Evolutionary conservation across 257 asterid species (phyloP).

Genomic region (Eustoma russellianum): DNA sequence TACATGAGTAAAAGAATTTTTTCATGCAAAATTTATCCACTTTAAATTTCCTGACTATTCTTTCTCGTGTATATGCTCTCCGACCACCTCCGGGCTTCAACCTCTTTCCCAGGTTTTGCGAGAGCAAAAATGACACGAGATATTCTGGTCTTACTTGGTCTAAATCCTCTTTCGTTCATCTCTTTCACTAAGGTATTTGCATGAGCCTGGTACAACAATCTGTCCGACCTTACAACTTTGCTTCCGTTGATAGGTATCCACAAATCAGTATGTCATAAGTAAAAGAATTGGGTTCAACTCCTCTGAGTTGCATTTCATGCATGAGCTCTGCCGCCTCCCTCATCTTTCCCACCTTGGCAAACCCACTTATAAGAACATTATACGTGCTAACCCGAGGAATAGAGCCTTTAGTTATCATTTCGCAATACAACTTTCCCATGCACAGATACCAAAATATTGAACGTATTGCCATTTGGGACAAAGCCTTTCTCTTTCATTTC

Average conservation of each 20-base stretch:
- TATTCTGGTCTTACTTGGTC: slow-evolving; percentile 57
- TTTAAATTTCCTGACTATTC: slow-evolving; percentile 13
- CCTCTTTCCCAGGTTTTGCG: slow-evolving; percentile 66
- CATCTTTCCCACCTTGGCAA: slow-evolving; percentile 82
- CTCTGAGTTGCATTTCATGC: slow-evolving; percentile 72
- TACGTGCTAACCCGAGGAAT: slow-evolving; percentile 68
- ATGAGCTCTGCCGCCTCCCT: slow-evolving; percentile 77
- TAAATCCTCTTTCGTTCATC: slow-evolving; percentile 60
- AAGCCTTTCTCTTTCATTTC: slow-evolving; percentile 56
- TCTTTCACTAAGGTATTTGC: slow-evolving; percentile 56
- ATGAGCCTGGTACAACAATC: slow-evolving; percentile 43
- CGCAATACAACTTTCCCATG: slow-evolving; percentile 66
- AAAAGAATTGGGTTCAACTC: slow-evolving; percentile 58
- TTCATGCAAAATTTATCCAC: too few relatives aligned
- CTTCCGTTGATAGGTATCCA: slow-evolving; percentile 50
- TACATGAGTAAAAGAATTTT: too few relatives aligned
- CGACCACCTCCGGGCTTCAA: slow-evolving; percentile 53
- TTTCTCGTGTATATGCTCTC: slow-evolving; percentile 45
- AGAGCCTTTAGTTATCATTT: slow-evolving; percentile 78
- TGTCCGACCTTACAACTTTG: slow-evolving; percentile 34
- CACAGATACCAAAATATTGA: slow-evolving; percentile 61
- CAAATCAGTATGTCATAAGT: slow-evolving; percentile 68
- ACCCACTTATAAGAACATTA: slow-evolving; percentile 58
- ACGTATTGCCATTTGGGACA: slow-evolving; percentile 52
- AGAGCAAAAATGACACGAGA: slow-evolving; percentile 47